These are phyloP conservation scores for Hordeum marinum DNA, from an alignment of 176 grass and related monocot species.

Conservation along the genomic window DNA sequence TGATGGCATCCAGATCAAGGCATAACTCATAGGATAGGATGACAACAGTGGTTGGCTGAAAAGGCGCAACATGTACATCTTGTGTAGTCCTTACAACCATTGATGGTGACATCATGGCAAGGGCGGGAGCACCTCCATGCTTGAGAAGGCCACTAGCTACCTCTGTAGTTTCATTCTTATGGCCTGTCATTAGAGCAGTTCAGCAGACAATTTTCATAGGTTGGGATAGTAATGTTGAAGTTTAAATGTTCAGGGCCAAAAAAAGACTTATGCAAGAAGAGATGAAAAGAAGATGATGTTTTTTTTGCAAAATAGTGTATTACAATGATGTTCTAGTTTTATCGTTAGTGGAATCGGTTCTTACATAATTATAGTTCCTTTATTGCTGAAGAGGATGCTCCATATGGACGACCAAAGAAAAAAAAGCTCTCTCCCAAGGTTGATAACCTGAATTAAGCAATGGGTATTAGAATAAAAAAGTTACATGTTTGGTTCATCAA, in stretches of 20 bases:
- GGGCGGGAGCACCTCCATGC: not conserved
- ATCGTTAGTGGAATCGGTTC: not conserved
- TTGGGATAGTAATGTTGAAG: not conserved
- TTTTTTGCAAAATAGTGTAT: not conserved
- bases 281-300: not conserved
- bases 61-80: not conserved
- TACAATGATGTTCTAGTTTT: not conserved
- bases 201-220: not conserved
- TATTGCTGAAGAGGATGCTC: not conserved
- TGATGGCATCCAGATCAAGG: not conserved
- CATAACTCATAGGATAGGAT: not conserved
- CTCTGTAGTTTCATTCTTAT: not conserved
- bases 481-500: not conserved
- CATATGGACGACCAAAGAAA: not conserved
- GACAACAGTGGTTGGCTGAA: not conserved
- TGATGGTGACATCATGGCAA: not conserved
- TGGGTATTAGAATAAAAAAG: not conserved
- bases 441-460: not conserved
- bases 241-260: not conserved
- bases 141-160: not conserved
- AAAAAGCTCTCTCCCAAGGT: not conserved
- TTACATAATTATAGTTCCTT: not conserved
- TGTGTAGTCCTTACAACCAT: not conserved
- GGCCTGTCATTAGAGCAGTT: not conserved
- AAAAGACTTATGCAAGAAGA: not conserved